Evolutionary conservation across 2,329 filamentous ascomycete genomes (phyloP).

Genomic region (Pseudovirgaria hyperparasitica): DNA sequence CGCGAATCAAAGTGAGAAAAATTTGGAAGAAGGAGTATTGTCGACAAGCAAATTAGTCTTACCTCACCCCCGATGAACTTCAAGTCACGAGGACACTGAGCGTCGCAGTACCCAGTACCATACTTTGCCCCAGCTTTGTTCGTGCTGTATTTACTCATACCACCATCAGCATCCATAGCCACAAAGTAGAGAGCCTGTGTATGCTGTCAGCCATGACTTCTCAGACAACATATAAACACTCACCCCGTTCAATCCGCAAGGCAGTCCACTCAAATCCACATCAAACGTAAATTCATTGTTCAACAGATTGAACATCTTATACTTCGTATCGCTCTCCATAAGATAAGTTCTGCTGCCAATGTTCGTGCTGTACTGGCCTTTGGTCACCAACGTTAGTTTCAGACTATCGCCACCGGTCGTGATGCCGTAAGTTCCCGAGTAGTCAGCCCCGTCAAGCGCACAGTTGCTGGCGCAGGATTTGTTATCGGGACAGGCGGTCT

Average conservation of each 20-base stretch:
- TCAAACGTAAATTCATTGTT: constrained; percentile 30
- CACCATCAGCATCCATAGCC: constrained; percentile 51
- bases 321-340: constrained; percentile 27
- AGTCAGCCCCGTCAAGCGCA: constrained; percentile 30
- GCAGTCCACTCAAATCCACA: constrained; percentile 44
- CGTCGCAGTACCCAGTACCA: constrained; percentile 37
- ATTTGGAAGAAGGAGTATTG: too few relatives aligned
- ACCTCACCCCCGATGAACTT: constrained; percentile 42
- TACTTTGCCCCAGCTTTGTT: constrained; percentile 43
- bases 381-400: constrained; percentile 45
- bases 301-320: constrained; percentile 29
- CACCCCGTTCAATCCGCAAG: constrained; percentile 60
- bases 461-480: constrained; percentile 26
- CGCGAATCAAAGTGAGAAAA: too few relatives aligned
- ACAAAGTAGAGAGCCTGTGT: constrained; percentile 30
- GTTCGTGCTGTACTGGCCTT: constrained; percentile 30
- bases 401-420: constrained; percentile 39
- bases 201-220: not conserved
- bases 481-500: constrained; percentile 26
- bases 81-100: constrained; percentile 32
- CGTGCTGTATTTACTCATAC: constrained; percentile 35
- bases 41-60: constrained; percentile 5
- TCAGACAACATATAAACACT: constrained; percentile 44
- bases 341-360: constrained; percentile 30
- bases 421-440: constrained; percentile 34